A percentile compares a stretch with the other conserved stretches of the same genome.
phyloP scores from a whole-genome alignment of 345 rosid species.

The Populus ilicifolia region DNA sequence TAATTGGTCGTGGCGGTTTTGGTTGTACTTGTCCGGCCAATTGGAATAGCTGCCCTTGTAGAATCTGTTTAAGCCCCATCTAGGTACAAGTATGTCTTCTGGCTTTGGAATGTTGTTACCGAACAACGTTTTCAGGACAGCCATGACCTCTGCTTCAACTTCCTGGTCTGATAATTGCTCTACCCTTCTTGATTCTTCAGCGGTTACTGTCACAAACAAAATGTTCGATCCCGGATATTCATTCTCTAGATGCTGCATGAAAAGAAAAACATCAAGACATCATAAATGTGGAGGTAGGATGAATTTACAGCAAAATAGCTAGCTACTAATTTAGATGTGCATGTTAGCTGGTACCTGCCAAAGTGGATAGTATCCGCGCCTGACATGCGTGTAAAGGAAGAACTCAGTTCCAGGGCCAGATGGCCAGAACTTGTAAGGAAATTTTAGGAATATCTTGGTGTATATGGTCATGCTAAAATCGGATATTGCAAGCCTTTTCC shows the following conservation, averaged over 20 bases:
- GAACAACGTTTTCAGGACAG: constrained; percentile 17
- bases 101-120: constrained; percentile 24
- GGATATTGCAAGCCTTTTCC: constrained; percentile 31
- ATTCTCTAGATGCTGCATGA: constrained; percentile 27
- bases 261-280: not conserved
- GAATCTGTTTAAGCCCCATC: constrained; percentile 29
- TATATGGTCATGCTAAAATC: constrained; percentile 30
- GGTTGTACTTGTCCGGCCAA: constrained; percentile 22
- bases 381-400: constrained; percentile 21
- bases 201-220: constrained; percentile 20
- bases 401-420: constrained; percentile 31
- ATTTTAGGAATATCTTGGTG: constrained; percentile 34
- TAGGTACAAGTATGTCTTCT: constrained; percentile 22
- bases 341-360: constrained; percentile 19
- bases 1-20: constrained; percentile 11
- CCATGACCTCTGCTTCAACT: constrained; percentile 21
- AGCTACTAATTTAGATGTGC: too few relatives aligned
- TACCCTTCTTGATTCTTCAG: constrained; percentile 25
- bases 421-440: constrained; percentile 34
- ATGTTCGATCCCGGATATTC: constrained; percentile 29
- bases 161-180: constrained; percentile 19
- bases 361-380: constrained; percentile 25
- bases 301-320: not conserved
- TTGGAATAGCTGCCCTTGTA: constrained; percentile 22
- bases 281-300: not conserved